Percentiles rank a stretch among this genome's conserved stretches.
These are phyloP conservation scores for Neocallimastix lanati DNA, from an alignment of 192 early-diverging fungal species.

Conservation along the genomic window DNA sequence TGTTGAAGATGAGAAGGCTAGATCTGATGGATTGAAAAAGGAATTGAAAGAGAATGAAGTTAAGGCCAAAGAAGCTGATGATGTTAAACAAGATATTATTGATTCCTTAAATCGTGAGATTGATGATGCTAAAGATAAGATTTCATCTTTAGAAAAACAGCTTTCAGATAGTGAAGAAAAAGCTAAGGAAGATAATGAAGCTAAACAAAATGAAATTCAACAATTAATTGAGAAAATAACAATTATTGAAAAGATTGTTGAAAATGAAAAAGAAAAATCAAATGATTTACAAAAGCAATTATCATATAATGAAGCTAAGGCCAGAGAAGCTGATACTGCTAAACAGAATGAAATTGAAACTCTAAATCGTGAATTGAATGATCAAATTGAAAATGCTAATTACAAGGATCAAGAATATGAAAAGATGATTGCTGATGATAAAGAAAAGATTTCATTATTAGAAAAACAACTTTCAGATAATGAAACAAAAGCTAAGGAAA, in stretches of 20 bases:
- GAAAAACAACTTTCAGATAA: not conserved
- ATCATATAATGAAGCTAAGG: not conserved
- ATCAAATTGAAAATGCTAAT: not conserved
- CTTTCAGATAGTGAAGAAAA: not conserved
- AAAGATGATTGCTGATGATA: not conserved
- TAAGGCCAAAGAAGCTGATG: not conserved
- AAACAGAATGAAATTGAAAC: not conserved
- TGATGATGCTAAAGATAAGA: not conserved
- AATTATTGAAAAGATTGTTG: not conserved
- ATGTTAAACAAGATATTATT: not conserved
- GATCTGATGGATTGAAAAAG: not conserved
- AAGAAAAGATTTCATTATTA: not conserved
- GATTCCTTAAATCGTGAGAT: not conserved
- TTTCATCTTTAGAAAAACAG: not conserved
- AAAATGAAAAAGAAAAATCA: not conserved
- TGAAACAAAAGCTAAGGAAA: not conserved
- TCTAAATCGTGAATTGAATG: too few relatives aligned
- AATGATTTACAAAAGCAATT: not conserved
- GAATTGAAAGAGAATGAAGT: not conserved
- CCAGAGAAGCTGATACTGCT: not conserved
- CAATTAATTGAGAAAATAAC: not conserved
- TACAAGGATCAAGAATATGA: too few relatives aligned
- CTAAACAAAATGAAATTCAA: not conserved
- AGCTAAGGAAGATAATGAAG: not conserved
- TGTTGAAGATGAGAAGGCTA: not conserved